Evolutionary conservation across 495 filamentous ascomycete species (phyloP), one percentile per base, ranked within the genome.

Genomic region (Penicillium cinerascens): DNA sequence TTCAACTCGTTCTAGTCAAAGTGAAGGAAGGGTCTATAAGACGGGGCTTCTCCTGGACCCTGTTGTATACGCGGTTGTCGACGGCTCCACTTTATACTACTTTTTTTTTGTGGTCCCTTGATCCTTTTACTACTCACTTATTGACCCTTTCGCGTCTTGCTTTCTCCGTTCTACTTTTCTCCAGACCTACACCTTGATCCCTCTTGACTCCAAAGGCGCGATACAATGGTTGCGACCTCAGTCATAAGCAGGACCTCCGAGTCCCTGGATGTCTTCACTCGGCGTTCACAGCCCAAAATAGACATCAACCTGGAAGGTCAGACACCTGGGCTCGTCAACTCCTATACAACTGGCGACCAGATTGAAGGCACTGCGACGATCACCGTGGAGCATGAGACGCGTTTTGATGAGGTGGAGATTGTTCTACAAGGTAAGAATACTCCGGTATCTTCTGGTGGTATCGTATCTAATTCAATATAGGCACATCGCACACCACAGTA

Each of bases 401-500:
- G 78, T 39, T 97, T 98, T 67, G 89, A 95, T 54, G 75, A 84
- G 20, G 66, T 97, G 44, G 81, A 88, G 49, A 92, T 98, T 61
- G 75, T 87, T 1, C 82, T 98, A 40, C 81, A 92, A 60, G 93
- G 93, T 70, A 75, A 35, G 56, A 18, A 56, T n/a, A 46, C 58
- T 22, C 61, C 66, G 18, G 37, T 7, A 25, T 9, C 6, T 25
- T 16, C 26, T 13, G 23, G 41, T 47, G 26, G 18, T 15, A 21
- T 21, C 22, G 5, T 36, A 60, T 15, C 43, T 54, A 22, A 59
- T 42, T 20, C 6, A n/a, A 20, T 15, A 16, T 51, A 81, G 79
- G 77, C 6, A 64, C 66, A 1, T 69, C 75, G 18, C 68, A 73
- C 47, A 82, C 78, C 6, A 77, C 61, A 27, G 73, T 83, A 13